phyloP scores from a whole-genome alignment of 2,329 filamentous ascomycete species.

The Exophiala sideris region DNA sequence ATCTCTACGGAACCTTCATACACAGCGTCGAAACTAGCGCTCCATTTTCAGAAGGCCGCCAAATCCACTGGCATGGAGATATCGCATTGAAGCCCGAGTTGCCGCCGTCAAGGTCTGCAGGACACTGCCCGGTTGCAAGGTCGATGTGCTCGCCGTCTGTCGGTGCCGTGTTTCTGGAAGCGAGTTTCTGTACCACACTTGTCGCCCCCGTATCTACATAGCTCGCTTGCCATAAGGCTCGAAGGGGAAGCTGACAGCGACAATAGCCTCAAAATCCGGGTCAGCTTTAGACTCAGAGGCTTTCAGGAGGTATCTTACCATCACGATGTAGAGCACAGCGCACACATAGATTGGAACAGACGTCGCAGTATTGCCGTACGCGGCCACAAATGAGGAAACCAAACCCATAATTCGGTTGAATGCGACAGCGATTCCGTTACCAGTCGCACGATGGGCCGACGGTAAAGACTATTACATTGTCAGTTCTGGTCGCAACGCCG shows the following conservation, averaged over 20 bases:
- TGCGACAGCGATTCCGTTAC: conserved; percentile 69
- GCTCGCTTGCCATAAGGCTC: conserved; percentile 27
- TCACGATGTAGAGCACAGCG: conserved; percentile 35
- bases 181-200: too few species aligned
- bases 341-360: conserved; percentile 39
- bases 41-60: too few species aligned
- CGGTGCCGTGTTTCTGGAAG: too few species aligned
- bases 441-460: conserved; percentile 69
- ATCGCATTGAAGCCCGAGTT: neutral
- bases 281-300: neutral
- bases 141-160: too few species aligned
- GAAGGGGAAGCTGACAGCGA: conserved; percentile 25
- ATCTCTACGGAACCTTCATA: too few species aligned
- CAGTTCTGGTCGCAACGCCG: neutral
- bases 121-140: too few species aligned
- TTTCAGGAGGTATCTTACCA: conserved; percentile 28
- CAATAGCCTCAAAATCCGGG: conserved; percentile 17
- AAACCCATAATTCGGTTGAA: conserved; percentile 74
- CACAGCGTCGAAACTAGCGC: too few species aligned
- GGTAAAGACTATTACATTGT: conserved; percentile 29
- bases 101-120: neutral
- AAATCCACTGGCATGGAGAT: neutral
- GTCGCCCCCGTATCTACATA: conserved; percentile 11
- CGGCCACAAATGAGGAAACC: conserved; percentile 56
- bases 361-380: conserved; percentile 30